These are phyloP conservation scores for Botryotinia narcissicola DNA, from an alignment of 2,329 filamentous ascomycete genomes.

Conservation along the genomic window DNA sequence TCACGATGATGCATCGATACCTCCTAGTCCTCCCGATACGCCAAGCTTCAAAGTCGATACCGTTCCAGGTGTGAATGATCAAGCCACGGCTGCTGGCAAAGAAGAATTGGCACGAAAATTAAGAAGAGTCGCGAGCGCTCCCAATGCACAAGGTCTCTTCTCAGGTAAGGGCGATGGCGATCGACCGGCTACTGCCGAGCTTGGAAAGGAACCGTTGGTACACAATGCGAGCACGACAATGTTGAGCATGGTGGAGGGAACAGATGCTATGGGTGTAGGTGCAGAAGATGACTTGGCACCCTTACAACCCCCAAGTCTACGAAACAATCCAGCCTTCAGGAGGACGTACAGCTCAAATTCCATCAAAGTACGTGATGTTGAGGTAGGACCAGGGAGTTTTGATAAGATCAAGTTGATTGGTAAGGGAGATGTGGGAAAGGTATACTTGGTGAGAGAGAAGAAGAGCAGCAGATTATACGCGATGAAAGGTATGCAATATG, in stretches of 20 bases:
- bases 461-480: slow-evolving; percentile 93
- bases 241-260: slow-evolving; percentile 47
- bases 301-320: slow-evolving; percentile 64
- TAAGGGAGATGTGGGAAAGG: slow-evolving; percentile 97
- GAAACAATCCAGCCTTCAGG: slow-evolving; percentile 74
- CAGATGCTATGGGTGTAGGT: slow-evolving; percentile 40
- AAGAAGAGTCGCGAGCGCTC: slow-evolving; percentile 90
- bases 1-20: slow-evolving; percentile 90
- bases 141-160: slow-evolving; percentile 94
- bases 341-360: slow-evolving; percentile 98
- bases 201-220: slow-evolving; percentile 76
- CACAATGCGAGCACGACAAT: slow-evolving; percentile 52
- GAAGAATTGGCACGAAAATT: slow-evolving; percentile 92
- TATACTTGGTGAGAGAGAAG: slow-evolving; percentile 96
- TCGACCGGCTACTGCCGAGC: slow-evolving; percentile 79
- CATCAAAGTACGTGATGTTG: slow-evolving; percentile 96
- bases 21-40: slow-evolving; percentile 88
- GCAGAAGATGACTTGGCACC: slow-evolving; percentile 55
- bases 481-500: slow-evolving; percentile 78
- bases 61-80: slow-evolving; percentile 60
- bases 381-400: slow-evolving; percentile 92
- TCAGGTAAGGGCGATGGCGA: slow-evolving; percentile 57
- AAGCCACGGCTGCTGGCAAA: slow-evolving; percentile 74
- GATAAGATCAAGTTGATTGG: slow-evolving; percentile 99
- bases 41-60: slow-evolving; percentile 73